phyloP scores from a whole-genome alignment of 129 eudicot species.

The Saposhnikovia divaricata region DNA sequence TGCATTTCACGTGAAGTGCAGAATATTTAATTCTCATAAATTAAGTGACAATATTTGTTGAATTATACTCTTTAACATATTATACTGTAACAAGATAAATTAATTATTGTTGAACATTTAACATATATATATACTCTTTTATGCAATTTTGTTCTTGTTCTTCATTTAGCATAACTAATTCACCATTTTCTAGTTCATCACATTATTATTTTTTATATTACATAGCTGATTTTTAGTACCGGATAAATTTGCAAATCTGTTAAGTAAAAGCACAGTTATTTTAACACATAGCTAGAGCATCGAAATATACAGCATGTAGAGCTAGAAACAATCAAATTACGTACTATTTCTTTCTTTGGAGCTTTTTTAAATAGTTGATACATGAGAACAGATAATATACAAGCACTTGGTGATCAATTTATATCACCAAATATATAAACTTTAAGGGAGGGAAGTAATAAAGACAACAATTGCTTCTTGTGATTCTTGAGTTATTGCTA shows the following conservation, averaged over 20 bases:
- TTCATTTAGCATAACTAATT: not conserved
- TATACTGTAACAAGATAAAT: no score
- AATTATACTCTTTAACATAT: no score
- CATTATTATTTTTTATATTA: not conserved
- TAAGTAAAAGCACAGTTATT: not conserved
- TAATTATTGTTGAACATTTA: no score
- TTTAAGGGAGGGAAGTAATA: not conserved
- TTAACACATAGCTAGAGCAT: not conserved
- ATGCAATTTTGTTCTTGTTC: not conserved
- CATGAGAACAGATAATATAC: not conserved
- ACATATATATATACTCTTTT: not conserved
- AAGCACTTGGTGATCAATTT: not conserved
- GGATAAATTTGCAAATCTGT: not conserved
- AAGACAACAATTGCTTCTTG: not conserved
- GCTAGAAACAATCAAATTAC: not conserved
- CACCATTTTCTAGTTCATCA: not conserved
- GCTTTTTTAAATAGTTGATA: not conserved
- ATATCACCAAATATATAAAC: not conserved
- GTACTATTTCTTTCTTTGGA: not conserved
- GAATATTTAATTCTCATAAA: no score
- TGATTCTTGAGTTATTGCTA: slow-evolving; percentile 4
- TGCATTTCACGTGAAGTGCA: no score
- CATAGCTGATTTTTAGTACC: no score
- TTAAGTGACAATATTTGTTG: no score
- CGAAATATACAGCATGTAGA: not conserved